Base-by-base conservation (phyloP, 805 yeast species). In the Zygoascus biomembranicola region DNA sequence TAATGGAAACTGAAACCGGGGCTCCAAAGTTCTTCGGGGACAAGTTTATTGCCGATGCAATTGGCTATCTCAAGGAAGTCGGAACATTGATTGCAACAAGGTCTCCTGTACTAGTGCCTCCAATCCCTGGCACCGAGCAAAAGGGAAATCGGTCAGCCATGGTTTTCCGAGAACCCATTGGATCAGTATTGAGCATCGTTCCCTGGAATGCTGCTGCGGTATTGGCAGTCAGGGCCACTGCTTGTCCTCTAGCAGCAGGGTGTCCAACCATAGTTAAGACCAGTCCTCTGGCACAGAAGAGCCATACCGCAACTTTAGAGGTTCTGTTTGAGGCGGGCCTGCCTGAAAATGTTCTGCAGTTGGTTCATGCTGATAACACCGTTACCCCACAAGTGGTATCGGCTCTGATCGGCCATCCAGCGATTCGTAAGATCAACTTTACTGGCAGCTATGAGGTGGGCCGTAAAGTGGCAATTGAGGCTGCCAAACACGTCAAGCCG, bases 151-250 rank as follows among this genome's bases (percentile, higher is more conserved):
- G 84, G 68, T 78, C 84, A 65, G 77, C 76, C 60, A 83, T 81
- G 71, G 78, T 87, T 52, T 77, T 79, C 68, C 80, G 84, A 69
- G 94, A 87, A 71, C 95, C 95, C 59, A 71, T 86, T 64, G 95
- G 95, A 69, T 90, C 87, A 51, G 85, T 90, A 70, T 90, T 90
- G 57, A 88, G 85, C 66, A 85, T 87, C 62, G 85, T 85, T 59
- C 92, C 95, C 60, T 87, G 94, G 92, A 87, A 87, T 72, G 87
- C 86, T 78, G 94, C 95, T 61, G 70, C 85, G 62, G 76, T 87
- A 71, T 84, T 87, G 84, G 83, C 85, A 74, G 75, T 89, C 39
- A 84, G 95, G 88, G 85, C 87, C 67, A 73, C 87, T 57, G 90
- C 87, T 56, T 90, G 92, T 43, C 90, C 90, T 55, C 73, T 86